A percentile compares a stretch with the other conserved stretches of the same genome.
Conservation (phyloP, 148 eudicot species). For the Cornus suecica region DNA sequence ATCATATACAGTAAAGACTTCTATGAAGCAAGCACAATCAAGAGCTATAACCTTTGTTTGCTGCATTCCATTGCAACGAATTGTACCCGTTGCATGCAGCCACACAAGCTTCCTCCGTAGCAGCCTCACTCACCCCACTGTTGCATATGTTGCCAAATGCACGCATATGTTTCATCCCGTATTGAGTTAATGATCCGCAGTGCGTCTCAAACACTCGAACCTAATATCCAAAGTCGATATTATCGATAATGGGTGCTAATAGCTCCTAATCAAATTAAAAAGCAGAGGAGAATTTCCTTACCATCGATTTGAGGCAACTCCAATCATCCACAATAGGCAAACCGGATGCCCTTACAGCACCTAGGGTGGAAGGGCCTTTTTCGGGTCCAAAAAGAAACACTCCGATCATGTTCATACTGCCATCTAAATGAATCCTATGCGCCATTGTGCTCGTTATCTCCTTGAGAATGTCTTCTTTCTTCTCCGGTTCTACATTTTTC, state of each 20-base stretch:
- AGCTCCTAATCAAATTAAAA: no score
- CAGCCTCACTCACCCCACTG: constrained; percentile 25
- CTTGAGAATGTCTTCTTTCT: constrained; percentile 42
- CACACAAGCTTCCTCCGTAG: constrained; percentile 52
- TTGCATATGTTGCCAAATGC: constrained; percentile 95
- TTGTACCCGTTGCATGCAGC: constrained; percentile 29
- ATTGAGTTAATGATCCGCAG: constrained; percentile 84
- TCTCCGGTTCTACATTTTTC: constrained; percentile 23
- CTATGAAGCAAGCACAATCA: constrained; percentile 6
- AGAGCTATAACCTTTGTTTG: constrained; percentile 38
- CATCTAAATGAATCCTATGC: constrained; percentile 65
- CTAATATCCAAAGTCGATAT: constrained; percentile 21
- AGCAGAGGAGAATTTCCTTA: constrained; percentile 12
- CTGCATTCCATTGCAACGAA: constrained; percentile 19
- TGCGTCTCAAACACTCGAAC: constrained; percentile 70
- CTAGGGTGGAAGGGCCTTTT: constrained; percentile 44
- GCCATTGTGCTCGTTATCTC: constrained; percentile 51
- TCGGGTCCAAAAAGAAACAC: constrained; percentile 55
- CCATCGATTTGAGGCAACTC: constrained; percentile 89
- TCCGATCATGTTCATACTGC: constrained; percentile 62
- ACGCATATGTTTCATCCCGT: constrained; percentile 95
- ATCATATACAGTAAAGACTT: not conserved
- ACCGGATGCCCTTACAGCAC: constrained; percentile 37
- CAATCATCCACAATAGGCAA: constrained; percentile 79
- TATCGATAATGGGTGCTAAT: not conserved